Conservation (phyloP, 345 rosid species). For the rapeseed (Brassica napus) region DNA sequence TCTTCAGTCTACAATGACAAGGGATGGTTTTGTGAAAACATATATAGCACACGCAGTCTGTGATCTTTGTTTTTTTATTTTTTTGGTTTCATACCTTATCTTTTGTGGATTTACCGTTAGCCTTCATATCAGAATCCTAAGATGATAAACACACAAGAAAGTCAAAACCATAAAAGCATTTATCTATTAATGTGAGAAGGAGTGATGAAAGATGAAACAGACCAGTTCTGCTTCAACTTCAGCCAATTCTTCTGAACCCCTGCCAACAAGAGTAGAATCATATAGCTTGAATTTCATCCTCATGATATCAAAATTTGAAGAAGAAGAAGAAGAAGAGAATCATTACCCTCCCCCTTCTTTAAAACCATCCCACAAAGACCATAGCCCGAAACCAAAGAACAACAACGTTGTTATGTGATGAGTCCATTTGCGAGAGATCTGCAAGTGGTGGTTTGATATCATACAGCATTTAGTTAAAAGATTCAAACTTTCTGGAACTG, state of each 20-base stretch:
- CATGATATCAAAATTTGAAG: background rate
- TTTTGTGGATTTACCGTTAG: conserved; percentile 34
- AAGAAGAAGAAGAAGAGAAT: background rate
- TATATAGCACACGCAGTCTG: background rate
- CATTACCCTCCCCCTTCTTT: conserved; percentile 52
- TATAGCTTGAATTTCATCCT: background rate
- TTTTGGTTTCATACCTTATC: conserved; percentile 50
- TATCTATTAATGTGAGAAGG: conserved; percentile 6
- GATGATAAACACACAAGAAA: conserved; percentile 2
- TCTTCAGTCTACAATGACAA: conserved; percentile 58
- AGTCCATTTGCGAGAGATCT: conserved; percentile 96
- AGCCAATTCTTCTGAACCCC: conserved; percentile 81
- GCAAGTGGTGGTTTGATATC: conserved; percentile 27
- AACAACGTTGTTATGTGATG: conserved; percentile 83
- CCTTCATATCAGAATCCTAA: conserved; percentile 78
- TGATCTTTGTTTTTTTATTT: background rate
- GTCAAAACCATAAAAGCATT: conserved; percentile 4
- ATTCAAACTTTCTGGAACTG: background rate
- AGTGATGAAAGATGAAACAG: conserved; percentile 21
- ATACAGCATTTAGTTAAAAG: background rate
- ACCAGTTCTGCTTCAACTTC: conserved; percentile 95
- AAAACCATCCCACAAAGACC: conserved; percentile 93
- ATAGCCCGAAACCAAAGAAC: conserved; percentile 88
- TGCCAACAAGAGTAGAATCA: conserved; percentile 36
- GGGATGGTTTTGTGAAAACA: background rate